Evolutionary conservation across 192 early-diverging fungal species (phyloP).

Genomic region (Mortierella antarctica): DNA sequence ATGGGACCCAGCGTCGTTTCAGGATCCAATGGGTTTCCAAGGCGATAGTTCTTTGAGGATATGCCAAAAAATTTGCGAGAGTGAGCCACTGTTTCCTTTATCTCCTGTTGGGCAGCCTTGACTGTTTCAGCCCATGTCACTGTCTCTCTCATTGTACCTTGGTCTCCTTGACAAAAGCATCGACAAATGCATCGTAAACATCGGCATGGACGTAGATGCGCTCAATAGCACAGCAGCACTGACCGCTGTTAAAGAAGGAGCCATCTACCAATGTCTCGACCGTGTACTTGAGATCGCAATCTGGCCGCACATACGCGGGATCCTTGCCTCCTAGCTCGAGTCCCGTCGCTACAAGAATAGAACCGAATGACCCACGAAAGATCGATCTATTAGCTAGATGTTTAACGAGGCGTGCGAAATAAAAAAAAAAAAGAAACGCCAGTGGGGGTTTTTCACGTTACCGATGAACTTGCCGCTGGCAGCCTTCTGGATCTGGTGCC

Average conservation of each 20-base stretch:
- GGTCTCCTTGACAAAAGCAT: slow-evolving; percentile 64
- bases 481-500: slow-evolving; percentile 68
- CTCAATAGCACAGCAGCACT: slow-evolving; percentile 85
- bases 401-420: neutral
- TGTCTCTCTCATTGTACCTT: slow-evolving; percentile 45
- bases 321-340: slow-evolving; percentile 91
- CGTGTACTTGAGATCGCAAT: slow-evolving; percentile 76
- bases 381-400: neutral
- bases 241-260: slow-evolving; percentile 85
- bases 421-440: neutral
- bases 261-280: slow-evolving; percentile 84
- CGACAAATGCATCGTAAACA: slow-evolving; percentile 79
- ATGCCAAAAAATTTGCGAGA: neutral
- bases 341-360: slow-evolving; percentile 59
- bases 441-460: too few relatives aligned
- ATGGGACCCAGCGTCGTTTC: slow-evolving; percentile 81
- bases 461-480: slow-evolving; percentile 71
- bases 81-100: neutral
- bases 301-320: slow-evolving; percentile 81
- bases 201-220: slow-evolving; percentile 81
- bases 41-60: slow-evolving; percentile 62
- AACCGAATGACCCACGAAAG: neutral
- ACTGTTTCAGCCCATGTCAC: neutral
- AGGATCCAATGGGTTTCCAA: slow-evolving; percentile 73
- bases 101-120: neutral